Conservation (phyloP, 2,329 filamentous ascomycete species). For the Epichloe sibirici region DNA sequence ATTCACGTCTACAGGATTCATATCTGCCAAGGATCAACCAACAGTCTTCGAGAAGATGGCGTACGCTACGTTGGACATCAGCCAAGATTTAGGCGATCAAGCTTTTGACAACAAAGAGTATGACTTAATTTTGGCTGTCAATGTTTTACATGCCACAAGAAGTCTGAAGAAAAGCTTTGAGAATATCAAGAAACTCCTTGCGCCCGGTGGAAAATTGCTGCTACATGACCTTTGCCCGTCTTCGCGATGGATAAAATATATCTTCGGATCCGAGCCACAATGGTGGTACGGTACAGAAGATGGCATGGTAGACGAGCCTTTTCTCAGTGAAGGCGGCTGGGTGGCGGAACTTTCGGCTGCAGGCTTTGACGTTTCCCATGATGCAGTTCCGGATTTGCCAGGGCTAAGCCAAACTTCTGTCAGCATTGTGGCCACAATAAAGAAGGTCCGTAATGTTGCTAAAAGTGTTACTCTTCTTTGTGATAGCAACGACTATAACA, state of each 20-base stretch:
- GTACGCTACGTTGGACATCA: neutral
- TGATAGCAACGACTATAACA: neutral
- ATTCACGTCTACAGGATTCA: neutral
- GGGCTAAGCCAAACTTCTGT: too few relatives aligned
- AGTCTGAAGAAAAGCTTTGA: neutral
- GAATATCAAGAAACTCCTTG: neutral
- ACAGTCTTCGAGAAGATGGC: neutral
- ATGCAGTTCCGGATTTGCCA: too few relatives aligned
- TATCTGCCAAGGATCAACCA: neutral
- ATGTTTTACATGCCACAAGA: neutral
- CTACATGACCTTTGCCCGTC: neutral
- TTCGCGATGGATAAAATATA: neutral
- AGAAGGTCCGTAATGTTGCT: neutral
- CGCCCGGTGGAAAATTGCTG: neutral
- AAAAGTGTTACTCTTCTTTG: neutral
- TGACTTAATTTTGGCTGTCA: neutral
- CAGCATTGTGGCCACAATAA: neutral
- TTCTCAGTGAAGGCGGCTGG: neutral
- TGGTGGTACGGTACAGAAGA: neutral
- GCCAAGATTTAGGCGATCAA: neutral
- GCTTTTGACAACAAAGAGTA: neutral
- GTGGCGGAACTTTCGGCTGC: neutral
- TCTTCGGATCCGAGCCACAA: neutral
- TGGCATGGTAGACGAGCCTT: neutral
- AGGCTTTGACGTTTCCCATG: neutral